Evolutionary conservation across 768 basidiomycete genomes (phyloP).

Genomic region (Hebeloma cylindrosporum): DNA sequence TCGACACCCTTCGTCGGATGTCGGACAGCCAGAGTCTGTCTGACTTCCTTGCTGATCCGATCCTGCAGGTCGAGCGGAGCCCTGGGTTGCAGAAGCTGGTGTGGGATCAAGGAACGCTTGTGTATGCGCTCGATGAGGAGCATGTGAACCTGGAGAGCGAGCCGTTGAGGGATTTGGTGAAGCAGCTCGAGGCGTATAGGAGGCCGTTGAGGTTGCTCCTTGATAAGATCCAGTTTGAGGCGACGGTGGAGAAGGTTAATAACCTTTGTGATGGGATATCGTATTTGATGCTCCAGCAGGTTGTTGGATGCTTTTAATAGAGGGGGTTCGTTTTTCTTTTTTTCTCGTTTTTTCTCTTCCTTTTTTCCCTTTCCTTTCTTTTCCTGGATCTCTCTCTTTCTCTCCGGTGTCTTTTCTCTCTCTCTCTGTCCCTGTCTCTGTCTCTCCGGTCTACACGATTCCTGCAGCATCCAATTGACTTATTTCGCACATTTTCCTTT

Average conservation of each 20-base stretch:
- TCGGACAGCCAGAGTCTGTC: conserved; percentile 15
- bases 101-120: conserved; percentile 16
- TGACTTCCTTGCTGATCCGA: conserved; percentile 19
- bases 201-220: conserved; percentile 30
- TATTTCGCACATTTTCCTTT: too few relatives aligned
- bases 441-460: too few relatives aligned
- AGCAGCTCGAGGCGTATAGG: conserved; percentile 29
- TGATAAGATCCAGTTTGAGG: conserved; percentile 30
- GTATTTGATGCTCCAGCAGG: conserved; percentile 36
- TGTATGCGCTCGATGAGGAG: conserved; percentile 1
- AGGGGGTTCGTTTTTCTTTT: background rate
- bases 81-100: conserved; percentile 23
- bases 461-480: too few relatives aligned
- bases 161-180: conserved; percentile 23
- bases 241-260: conserved; percentile 39
- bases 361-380: background rate
- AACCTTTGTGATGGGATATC: conserved; percentile 39
- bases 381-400: conserved; percentile 1
- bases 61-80: conserved; percentile 20
- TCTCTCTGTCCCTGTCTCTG: too few relatives aligned
- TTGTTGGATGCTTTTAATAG: conserved; percentile 12
- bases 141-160: background rate
- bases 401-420: background rate
- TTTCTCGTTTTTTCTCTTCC: conserved; percentile 7
- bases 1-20: conserved; percentile 29